phyloP scores from a whole-genome alignment of 768 basidiomycete species.

The Lactarius vividus region DNA sequence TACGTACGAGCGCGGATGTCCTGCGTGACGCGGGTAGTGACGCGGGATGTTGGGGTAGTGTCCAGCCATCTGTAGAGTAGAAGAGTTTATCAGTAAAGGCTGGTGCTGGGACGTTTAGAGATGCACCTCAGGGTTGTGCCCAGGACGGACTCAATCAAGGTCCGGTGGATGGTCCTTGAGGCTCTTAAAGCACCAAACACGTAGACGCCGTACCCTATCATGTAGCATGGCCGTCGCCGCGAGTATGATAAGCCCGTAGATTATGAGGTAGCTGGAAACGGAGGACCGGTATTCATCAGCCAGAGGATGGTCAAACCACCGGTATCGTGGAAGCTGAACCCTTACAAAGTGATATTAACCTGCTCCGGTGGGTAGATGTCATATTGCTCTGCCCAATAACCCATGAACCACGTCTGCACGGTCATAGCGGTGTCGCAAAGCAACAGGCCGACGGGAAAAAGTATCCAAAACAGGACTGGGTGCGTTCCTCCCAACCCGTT shows the following conservation, averaged over 20 bases:
- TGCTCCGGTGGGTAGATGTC: constrained; percentile 35
- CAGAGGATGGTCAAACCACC: background rate
- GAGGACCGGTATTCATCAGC: background rate
- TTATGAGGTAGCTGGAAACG: constrained; percentile 45
- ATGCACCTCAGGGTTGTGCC: constrained; percentile 61
- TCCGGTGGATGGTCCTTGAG: constrained; percentile 50
- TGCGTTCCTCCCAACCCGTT: constrained; percentile 31
- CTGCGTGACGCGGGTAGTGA: constrained; percentile 64
- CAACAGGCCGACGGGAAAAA: constrained; percentile 27
- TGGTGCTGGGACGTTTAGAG: constrained; percentile 25
- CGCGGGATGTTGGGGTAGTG: constrained; percentile 51
- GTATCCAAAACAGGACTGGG: constrained; percentile 36
- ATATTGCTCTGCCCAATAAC: constrained; percentile 47
- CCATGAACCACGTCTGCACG: constrained; percentile 43
- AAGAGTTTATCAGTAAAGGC: background rate
- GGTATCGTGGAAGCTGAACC: background rate
- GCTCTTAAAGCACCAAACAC: constrained; percentile 52
- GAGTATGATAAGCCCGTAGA: constrained; percentile 42
- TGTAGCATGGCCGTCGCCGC: constrained; percentile 36
- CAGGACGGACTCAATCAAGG: constrained; percentile 52
- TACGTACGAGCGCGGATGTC: constrained; percentile 47
- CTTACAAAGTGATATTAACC: constrained; percentile 38
- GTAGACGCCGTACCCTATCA: constrained; percentile 38
- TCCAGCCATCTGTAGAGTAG: constrained; percentile 44
- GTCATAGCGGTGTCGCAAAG: constrained; percentile 30